Conservation (phyloP, 192 early-diverging fungal species). For the Paraglomus brasilianum region DNA sequence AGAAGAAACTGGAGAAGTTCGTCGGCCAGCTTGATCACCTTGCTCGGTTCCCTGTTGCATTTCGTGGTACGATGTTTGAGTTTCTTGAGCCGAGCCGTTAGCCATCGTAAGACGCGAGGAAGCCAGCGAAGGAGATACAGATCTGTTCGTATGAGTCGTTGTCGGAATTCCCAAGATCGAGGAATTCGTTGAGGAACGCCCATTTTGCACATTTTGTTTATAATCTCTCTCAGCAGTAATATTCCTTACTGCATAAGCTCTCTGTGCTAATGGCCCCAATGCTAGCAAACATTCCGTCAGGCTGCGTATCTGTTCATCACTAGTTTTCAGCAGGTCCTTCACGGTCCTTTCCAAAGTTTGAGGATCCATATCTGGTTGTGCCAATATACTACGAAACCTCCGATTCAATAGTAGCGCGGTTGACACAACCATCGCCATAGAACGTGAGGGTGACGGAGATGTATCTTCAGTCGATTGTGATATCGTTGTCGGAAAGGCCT, state of each 20-base stretch:
- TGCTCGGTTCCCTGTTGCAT: neutral
- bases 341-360: conserved; percentile 18
- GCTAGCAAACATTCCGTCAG: conserved; percentile 32
- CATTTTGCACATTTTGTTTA: neutral
- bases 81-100: no score
- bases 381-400: conserved; percentile 11
- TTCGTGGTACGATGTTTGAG: neutral
- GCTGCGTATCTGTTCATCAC: conserved; percentile 34
- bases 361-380: conserved; percentile 5
- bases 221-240: neutral
- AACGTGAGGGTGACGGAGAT: conserved; percentile 30
- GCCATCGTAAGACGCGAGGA: neutral
- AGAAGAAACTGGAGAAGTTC: conserved; percentile 11
- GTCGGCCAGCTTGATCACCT: neutral
- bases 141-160: neutral
- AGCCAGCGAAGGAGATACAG: conserved; percentile 11
- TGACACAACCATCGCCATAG: conserved; percentile 36
- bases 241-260: neutral
- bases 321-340: conserved; percentile 27
- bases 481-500: conserved; percentile 11
- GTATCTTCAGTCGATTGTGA: neutral
- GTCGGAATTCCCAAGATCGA: conserved; percentile 11
- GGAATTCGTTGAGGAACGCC: neutral
- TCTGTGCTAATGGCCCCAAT: conserved; percentile 12
- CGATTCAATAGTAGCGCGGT: conserved; percentile 27